phyloP scores from a whole-genome alignment of 805 yeast species.

The Pichia thaimueangensis region DNA sequence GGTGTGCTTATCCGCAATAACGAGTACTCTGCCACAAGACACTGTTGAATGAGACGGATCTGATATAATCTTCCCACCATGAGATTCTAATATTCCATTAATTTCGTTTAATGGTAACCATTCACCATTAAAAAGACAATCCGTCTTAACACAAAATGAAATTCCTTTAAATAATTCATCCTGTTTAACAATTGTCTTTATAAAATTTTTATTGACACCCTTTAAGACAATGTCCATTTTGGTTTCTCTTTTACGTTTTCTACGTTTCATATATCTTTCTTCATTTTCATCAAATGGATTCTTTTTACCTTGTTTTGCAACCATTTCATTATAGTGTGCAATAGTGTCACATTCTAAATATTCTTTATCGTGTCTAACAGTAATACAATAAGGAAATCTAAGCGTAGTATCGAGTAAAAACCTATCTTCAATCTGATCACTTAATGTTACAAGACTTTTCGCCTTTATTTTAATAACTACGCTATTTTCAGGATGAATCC shows the following conservation, averaged over 20 bases:
- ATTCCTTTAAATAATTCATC: constrained; percentile 37
- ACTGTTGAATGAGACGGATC: constrained; percentile 29
- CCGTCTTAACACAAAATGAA: constrained; percentile 49
- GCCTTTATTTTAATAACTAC: constrained; percentile 81
- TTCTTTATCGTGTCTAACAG: constrained; percentile 63
- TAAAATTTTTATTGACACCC: constrained; percentile 13
- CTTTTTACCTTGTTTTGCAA: constrained; percentile 18
- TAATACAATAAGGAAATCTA: constrained; percentile 66
- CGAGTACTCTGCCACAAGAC: constrained; percentile 21
- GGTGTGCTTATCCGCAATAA: constrained; percentile 35
- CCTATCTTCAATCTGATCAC: constrained; percentile 34
- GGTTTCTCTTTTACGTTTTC: constrained; percentile 16
- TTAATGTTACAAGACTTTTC: constrained; percentile 47
- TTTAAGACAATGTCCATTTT: constrained; percentile 16
- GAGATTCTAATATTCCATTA: constrained; percentile 31
- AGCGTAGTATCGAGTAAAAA: constrained; percentile 67
- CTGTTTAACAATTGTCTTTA: constrained; percentile 1
- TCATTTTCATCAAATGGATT: neutral
- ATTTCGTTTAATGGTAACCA: constrained; percentile 33
- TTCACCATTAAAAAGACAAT: constrained; percentile 26
- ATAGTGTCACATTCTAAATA: constrained; percentile 49
- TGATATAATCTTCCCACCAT: constrained; percentile 45
- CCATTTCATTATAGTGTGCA: constrained; percentile 39
- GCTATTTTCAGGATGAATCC: constrained; percentile 78
- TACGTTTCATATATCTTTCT: neutral